Evolutionary conservation across 371 early-diverging fungal genomes (phyloP), one percentile per base, ranked within the genome.

Genomic region (Cokeromyces recurvatus): DNA sequence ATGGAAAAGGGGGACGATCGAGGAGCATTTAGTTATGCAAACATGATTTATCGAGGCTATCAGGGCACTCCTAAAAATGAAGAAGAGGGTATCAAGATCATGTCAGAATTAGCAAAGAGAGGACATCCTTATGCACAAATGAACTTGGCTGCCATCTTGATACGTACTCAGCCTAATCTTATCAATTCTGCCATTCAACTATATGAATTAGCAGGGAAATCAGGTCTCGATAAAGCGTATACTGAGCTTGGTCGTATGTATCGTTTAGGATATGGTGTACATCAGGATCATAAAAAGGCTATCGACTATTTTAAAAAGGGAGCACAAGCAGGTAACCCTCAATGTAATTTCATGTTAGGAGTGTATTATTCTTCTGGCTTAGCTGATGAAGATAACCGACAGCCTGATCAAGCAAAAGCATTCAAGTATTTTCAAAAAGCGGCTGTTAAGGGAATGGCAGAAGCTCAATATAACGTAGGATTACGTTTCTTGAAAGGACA

Each of bases 381-480:
- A 4, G 58, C 38, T 7, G 44, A 41, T n/a, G 46, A 38, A 11
- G 15, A 34, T 11, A 49, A 48, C 25, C 46, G 43, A 11, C 49
- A 65, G n/a, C 62, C 60, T 12, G 69, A 75, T 38, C 75, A 68
- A 34, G 31, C 41, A 15, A 66, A 62, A 15, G 75, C 75, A 12
- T 75, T 75, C 40, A 66, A 71, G 19, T 48, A 64, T 49, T 75
- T 71, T 37, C 75, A 71, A 57, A 68, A 66, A 32, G 75, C 75
- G 2, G 71, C 75, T 8, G 46, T 68, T 47, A 71, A 62, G 51
- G 75, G 74, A 31, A 47, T 71, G 42, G 53, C 71, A 12, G 71
- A 75, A 49, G 75, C 75, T 16, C 75, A 75, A 25, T 71, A 75
- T 42, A 75, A 75, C 39, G 68, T 75, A 0, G 75, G 67, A 8